phyloP scores from a whole-genome alignment of 1,284 basidiomycete species.

The Peniophora sp. region DNA sequence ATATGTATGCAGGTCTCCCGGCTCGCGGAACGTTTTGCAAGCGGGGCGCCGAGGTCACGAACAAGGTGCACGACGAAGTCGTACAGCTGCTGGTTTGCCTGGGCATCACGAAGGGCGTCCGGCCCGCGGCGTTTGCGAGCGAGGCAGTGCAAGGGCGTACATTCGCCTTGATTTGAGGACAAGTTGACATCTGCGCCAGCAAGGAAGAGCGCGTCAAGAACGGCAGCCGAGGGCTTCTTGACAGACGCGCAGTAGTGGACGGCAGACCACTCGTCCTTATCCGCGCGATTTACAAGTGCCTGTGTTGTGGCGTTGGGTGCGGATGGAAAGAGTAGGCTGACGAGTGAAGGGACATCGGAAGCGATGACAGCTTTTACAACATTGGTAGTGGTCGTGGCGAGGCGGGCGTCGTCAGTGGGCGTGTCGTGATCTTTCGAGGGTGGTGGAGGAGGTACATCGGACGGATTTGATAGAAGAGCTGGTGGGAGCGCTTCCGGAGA shows the following conservation, averaged over 20 bases:
- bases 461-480: constrained; percentile 2
- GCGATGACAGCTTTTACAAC: constrained; percentile 6
- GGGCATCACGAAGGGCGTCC: constrained; percentile 17
- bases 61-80: constrained; percentile 59
- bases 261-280: constrained; percentile 59
- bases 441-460: background rate
- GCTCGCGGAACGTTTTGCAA: constrained; percentile 66
- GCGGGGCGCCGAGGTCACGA: constrained; percentile 54
- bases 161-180: constrained; percentile 57
- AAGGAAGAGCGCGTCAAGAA: constrained; percentile 60
- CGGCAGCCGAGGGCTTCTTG: constrained; percentile 44
- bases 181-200: constrained; percentile 66
- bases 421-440: constrained; percentile 1
- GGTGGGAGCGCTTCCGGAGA: constrained; percentile 13
- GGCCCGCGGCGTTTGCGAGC: constrained; percentile 41
- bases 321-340: constrained; percentile 47
- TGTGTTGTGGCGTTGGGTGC: constrained; percentile 14
- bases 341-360: constrained; percentile 24
- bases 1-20: constrained; percentile 92
- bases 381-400: constrained; percentile 26
- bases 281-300: constrained; percentile 45
- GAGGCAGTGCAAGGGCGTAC: constrained; percentile 63
- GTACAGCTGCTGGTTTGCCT: constrained; percentile 36
- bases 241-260: constrained; percentile 61
- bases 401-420: constrained; percentile 20